Evolutionary conservation across 1,139 yeast genomes (phyloP), one percentile per base, ranked within the genome.

Genomic region (Sugiyamaella paludigena): DNA sequence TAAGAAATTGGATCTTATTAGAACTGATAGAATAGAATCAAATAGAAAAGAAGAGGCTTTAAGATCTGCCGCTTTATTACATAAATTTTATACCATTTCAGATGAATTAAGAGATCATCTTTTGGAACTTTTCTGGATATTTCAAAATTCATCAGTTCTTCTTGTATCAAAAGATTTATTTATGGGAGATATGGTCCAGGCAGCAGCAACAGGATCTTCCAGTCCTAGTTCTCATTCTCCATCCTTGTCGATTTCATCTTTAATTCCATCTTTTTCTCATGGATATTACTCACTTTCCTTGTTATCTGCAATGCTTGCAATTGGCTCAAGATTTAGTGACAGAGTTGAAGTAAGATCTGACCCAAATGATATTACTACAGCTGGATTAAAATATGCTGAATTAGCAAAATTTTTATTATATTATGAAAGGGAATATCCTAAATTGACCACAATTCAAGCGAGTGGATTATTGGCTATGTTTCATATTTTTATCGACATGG

Each of bases 61-160:
- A 24, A 36, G 31, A 19, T 52, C 40, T 7, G 49, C 55, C 9
- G 39, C 26, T 7, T 7, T 13, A 2, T 24, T 49, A 19, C 33
- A 36, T 11, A 43, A 33, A 29, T 30, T 19, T 11, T 52, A 39
- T 44, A 35, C 40, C 4, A 52, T 52, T 13, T 34, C 52, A 11
- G 41, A 38, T 13, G 37, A 30, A 3, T 45, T 48, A 12, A 28
- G 51, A 27, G 45, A 48, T 24, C 45, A 51, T 24, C 45, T 51
- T 10, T 38, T 52, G 6, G 50, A 51, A n/a, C 30, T 48, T n/a
- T 52, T 48, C 35, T 52, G 51, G 44, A 32, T 35, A 4, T 52
- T 41, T 41, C 55, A 52, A 28, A 52, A 52, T 37, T 43, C 47
- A 5, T 33, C 52, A 10, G 30, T 51, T 9, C 30, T 27, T 30